Conservation (phyloP, 1,284 basidiomycete species). For the Tilletiopsis washingtonensis region DNA sequence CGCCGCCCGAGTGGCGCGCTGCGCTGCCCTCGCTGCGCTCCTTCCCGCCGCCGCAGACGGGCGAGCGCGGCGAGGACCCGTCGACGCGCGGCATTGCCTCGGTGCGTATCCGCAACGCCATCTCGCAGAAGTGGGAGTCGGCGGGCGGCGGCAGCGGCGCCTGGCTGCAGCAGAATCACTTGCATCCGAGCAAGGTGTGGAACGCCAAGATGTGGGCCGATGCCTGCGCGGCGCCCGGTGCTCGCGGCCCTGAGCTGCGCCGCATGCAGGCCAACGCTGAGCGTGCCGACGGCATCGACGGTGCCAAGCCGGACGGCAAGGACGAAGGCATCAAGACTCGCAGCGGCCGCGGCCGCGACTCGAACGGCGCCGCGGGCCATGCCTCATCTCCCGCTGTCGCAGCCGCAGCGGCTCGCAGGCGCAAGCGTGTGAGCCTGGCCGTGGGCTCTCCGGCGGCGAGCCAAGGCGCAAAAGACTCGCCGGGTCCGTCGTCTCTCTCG, state of each 20-base stretch:
- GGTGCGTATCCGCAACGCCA: constrained; percentile 42
- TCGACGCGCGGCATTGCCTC: constrained; percentile 1
- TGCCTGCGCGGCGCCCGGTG: constrained; percentile 18
- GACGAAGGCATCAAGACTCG: constrained; percentile 37
- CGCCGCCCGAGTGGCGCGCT: constrained; percentile 40
- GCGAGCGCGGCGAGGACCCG: too few relatives aligned
- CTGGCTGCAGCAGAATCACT: constrained; percentile 44
- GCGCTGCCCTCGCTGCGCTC: constrained; percentile 25
- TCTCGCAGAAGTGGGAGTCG: constrained; percentile 38
- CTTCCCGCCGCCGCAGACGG: neutral
- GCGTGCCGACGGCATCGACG: constrained; percentile 16
- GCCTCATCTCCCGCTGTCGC: too few relatives aligned
- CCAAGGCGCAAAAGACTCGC: too few relatives aligned
- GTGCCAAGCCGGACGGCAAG: constrained; percentile 7
- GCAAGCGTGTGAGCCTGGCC: too few relatives aligned
- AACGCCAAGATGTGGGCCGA: constrained; percentile 46
- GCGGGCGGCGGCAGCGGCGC: constrained; percentile 37
- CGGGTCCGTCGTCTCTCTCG: neutral
- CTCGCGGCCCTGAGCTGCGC: constrained; percentile 40
- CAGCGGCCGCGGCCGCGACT: constrained; percentile 14
- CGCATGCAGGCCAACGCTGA: constrained; percentile 39
- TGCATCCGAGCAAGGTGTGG: constrained; percentile 35
- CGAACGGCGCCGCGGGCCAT: neutral
- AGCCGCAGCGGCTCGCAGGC: constrained; percentile 1
- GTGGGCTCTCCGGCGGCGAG: neutral